Conservation (phyloP, 306 rosid species). For the Cyamopsis tetragonoloba region DNA sequence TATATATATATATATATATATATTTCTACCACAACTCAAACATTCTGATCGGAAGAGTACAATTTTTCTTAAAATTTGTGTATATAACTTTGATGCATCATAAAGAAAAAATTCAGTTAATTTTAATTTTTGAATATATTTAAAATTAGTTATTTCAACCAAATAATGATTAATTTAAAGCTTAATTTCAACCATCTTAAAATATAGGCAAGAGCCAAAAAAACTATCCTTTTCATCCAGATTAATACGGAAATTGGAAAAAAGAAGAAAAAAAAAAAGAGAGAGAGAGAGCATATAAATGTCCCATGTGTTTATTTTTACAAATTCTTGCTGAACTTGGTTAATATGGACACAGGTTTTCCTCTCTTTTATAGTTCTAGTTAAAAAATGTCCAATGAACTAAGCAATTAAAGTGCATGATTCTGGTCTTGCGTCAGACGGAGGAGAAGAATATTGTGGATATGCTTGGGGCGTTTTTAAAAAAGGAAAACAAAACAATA, state of each 20-base stretch:
- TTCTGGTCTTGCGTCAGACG: background rate
- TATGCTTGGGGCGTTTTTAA: conserved; percentile 20
- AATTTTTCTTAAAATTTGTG: no score
- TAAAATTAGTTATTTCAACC: no score
- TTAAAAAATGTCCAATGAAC: background rate
- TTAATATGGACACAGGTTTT: background rate
- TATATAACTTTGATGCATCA: no score
- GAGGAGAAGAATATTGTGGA: conserved; percentile 46
- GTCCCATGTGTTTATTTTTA: background rate
- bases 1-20: no score
- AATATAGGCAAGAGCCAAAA: background rate
- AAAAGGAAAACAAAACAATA: background rate
- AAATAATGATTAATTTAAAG: no score
- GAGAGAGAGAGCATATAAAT: background rate
- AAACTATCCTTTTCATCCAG: background rate
- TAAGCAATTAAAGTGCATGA: conserved; percentile 29
- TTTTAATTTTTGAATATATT: no score
- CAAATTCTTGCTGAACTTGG: background rate
- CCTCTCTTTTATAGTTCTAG: background rate
- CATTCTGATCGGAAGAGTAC: no score
- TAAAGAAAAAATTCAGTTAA: no score
- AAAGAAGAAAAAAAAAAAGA: background rate
- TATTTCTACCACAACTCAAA: no score
- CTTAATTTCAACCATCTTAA: no score
- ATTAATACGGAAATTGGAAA: background rate